Evolutionary conservation across 2,329 filamentous ascomycete genomes (phyloP).

Genomic region (Chaetomium sp.): DNA sequence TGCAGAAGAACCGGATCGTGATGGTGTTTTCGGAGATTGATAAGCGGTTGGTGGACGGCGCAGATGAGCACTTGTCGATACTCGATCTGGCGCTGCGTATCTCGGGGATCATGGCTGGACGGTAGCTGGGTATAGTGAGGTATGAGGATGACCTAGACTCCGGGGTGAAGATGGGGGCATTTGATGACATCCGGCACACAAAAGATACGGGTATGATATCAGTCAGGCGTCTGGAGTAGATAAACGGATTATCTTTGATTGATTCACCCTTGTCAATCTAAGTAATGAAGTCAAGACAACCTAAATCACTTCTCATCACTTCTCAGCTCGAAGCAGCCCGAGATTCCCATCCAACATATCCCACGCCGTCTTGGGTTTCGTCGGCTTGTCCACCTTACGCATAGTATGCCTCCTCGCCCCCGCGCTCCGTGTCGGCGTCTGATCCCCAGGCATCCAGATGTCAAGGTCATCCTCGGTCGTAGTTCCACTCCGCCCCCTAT

Average conservation of each 20-base stretch:
- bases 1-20: conserved; percentile 86
- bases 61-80: conserved; percentile 89
- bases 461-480: conserved; percentile 24
- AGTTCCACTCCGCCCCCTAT: conserved; percentile 15
- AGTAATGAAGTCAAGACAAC: conserved; percentile 3
- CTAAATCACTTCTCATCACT: neutral
- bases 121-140: conserved; percentile 19
- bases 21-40: conserved; percentile 89
- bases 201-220: conserved; percentile 6
- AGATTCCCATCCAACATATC: conserved; percentile 47
- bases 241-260: neutral
- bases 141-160: neutral
- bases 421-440: conserved; percentile 24
- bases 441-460: conserved; percentile 33
- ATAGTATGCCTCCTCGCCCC: conserved; percentile 20
- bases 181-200: neutral
- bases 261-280: neutral
- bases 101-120: conserved; percentile 60
- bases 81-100: conserved; percentile 79
- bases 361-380: conserved; percentile 39
- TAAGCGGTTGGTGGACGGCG: conserved; percentile 87
- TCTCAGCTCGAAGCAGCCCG: conserved; percentile 33
- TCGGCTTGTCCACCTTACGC: conserved; percentile 15
- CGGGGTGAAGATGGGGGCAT: neutral
- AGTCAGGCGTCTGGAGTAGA: conserved; percentile 12